Percentiles rank a stretch among this genome's conserved stretches.
phyloP scores from a whole-genome alignment of 345 rosid genomes.

The Gossypium raimondii region DNA sequence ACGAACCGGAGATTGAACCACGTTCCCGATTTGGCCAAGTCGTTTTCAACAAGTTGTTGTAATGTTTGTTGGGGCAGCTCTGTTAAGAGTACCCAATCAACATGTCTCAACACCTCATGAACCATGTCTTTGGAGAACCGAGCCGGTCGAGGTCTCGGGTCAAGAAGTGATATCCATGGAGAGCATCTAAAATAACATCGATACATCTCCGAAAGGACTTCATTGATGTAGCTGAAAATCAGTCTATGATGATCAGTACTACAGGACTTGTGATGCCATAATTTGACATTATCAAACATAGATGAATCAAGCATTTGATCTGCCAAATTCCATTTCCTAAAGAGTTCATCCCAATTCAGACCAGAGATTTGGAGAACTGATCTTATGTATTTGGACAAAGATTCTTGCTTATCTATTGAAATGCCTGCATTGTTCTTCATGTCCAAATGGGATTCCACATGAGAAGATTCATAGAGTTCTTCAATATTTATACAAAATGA shows the following conservation, averaged over 20 bases:
- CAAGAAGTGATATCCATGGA: constrained; percentile 36
- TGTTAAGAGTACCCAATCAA: constrained; percentile 40
- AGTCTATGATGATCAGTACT: constrained; percentile 31
- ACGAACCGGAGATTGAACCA: constrained; percentile 48
- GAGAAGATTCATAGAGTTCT: constrained; percentile 18
- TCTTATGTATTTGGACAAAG: constrained; percentile 33
- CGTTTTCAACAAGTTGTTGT: constrained; percentile 43
- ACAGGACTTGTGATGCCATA: constrained; percentile 17
- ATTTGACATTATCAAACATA: constrained; percentile 33
- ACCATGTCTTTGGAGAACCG: constrained; percentile 23
- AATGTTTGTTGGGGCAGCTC: constrained; percentile 24
- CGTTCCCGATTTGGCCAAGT: constrained; percentile 39
- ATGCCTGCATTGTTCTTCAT: constrained; percentile 15
- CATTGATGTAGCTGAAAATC: constrained; percentile 49
- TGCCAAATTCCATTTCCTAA: constrained; percentile 28
- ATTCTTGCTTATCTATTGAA: constrained; percentile 21
- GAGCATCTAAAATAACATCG: constrained; percentile 30
- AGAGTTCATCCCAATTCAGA: constrained; percentile 52
- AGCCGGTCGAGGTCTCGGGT: constrained; percentile 23
- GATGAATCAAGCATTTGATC: constrained; percentile 39
- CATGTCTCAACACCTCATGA: constrained; percentile 42
- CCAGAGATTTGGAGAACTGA: constrained; percentile 40
- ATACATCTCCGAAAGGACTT: constrained; percentile 47
- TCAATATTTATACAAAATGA: constrained; percentile 20
- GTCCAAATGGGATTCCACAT: constrained; percentile 11